Evolutionary conservation across 352 stramenopile genomes (phyloP), one percentile per base, ranked within the genome.

Genomic region (Bremia lactucae): DNA sequence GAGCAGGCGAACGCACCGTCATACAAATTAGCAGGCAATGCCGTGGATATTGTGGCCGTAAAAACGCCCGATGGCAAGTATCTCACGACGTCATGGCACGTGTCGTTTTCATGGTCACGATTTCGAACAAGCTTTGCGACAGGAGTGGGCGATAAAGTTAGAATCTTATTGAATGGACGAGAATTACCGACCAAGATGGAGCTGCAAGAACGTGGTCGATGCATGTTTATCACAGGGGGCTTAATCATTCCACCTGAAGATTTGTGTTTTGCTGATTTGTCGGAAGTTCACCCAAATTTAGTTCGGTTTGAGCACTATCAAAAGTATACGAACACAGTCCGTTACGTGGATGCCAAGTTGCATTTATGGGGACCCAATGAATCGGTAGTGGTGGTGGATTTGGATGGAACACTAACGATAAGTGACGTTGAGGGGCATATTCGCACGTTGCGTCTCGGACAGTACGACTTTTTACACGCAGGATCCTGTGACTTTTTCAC

Each of bases 361-460:
- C 72, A 87, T 55, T 38, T 90, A 0, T 90, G 78, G 78, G 67
- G 68, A 2, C 68, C 78, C 4, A 85, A 90, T 40, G 78, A 87
- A 46, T 85, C 72, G 11, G 66, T 79, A n/a, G 68, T 88, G 19
- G 72, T 91, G 11, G 76, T 74, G 9, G 78, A 91, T 43, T 64
- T 91, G 49, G 78, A 91, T 44, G 78, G 78, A 11, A 91, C 78
- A 14, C 65, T 91, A 29, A 91, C 78, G 0, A 84, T 87, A 41
- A 91, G 71, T 53, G 78, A 91, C 41, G 73, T 91, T 9, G 78
- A 91, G 49, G 78, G 78, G 33, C 78, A 91, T 55, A 91, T 91
- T 49, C 75, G 78, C 18, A 91, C 78, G 6, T 57, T 91, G 19
- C 72, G 78, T 9, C 65, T 91, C 7, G 78, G 75, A 0, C 78